Base-by-base conservation (phyloP, 306 rosid species). In the Medicago arabica region DNA sequence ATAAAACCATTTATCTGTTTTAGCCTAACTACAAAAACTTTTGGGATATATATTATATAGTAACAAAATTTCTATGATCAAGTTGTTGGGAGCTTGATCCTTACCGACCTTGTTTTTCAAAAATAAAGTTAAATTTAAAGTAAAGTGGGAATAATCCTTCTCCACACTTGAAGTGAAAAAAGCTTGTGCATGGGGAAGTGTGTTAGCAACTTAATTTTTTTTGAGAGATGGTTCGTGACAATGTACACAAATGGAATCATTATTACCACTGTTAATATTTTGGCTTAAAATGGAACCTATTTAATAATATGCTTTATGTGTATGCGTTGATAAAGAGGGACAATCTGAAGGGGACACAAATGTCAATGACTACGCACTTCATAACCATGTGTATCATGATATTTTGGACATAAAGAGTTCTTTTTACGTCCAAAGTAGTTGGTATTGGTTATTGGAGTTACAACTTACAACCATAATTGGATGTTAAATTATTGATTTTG, bases 81-180 rank as follows among this genome's bases (percentile, higher is more conserved):
- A 16, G 70, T 74, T n/a, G 19, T 46, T 44, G 2, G 70, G 15
- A 73, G 62, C 38, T 74, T 23, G 19, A 47, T 61, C 16, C 70
- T 11, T 61, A 11, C 25, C 19, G 34, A 39, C 25, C 38, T 19
- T 1, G 3, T 46, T 74, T 74, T 43, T 31, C 6, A 12, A 46
- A 74, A 60, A 1, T 74, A 15, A 58, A 28, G 49, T 28, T 31
- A 25, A 41, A 46, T 44, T 73, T 60, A n/a, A 60, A 60, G 47
- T 41, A 43, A 16, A 23, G 43, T 73, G 77, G 19, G 55, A 23
- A 57, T 60, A 41, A 41, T 13, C 46, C 13, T 60, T 55, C 25
- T 72, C 68, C 68, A 40, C 25, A n/a, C 31, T 72, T 21, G 51
- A 54, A 40, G 11, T 21, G 23, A 36, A 19, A 9, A 71, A 38